These are phyloP conservation scores for Lycium barbarum DNA, from an alignment of 257 asterid species.

Conservation along the genomic window DNA sequence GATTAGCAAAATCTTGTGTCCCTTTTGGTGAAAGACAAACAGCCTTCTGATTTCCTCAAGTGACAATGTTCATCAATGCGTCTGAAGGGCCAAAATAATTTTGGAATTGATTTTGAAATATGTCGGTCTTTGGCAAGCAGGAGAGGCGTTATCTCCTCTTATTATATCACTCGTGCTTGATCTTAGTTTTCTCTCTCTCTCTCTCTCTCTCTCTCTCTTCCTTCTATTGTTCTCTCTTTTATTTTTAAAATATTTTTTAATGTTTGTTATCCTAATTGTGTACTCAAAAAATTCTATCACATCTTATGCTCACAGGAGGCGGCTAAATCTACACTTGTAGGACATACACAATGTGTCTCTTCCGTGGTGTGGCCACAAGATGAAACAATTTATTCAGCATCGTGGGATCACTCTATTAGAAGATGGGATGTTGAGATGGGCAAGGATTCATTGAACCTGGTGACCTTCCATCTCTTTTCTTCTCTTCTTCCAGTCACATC, in stretches of 20 bases:
- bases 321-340: constrained; percentile 76
- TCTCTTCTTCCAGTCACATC: neutral
- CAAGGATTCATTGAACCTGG: constrained; percentile 70
- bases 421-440: constrained; percentile 97
- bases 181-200: no score
- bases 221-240: neutral
- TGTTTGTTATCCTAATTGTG: neutral
- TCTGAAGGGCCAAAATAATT: neutral
- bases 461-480: constrained; percentile 35
- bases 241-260: neutral
- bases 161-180: neutral
- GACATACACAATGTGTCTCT: constrained; percentile 93
- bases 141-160: neutral
- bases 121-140: neutral
- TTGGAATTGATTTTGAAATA: neutral
- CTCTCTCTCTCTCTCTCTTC: neutral
- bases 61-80: neutral
- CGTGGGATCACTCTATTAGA: constrained; percentile 97
- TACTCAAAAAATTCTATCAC: constrained; percentile 11
- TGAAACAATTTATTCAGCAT: constrained; percentile 76
- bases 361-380: constrained; percentile 82
- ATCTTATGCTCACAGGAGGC: constrained; percentile 62
- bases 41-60: neutral
- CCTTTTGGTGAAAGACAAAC: constrained; percentile 11
- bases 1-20: neutral